phyloP scores from a whole-genome alignment of 164 flowering plant genomes.

The Brasenia schreberi region DNA sequence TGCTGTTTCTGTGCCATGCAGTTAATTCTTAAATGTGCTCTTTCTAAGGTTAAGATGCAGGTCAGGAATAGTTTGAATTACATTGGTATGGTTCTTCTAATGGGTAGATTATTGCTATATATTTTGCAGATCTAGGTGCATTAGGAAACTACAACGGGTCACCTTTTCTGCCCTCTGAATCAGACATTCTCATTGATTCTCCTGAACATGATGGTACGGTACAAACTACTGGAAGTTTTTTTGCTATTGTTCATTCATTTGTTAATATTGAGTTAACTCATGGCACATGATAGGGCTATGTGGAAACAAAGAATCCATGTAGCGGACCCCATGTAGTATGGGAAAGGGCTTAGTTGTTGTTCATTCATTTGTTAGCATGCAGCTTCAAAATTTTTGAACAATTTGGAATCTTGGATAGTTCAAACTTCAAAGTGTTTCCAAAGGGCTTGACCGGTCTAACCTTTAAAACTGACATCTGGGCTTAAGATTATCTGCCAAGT shows the following conservation, averaged over 20 bases:
- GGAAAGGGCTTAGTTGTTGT: no score
- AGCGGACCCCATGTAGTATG: no score
- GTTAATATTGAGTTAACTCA: no score
- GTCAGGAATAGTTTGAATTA: background rate
- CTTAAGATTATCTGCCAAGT: no score
- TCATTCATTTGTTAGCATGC: background rate
- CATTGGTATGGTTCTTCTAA: background rate
- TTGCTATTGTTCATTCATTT: background rate
- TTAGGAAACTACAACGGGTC: conserved; percentile 84
- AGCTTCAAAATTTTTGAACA: no score
- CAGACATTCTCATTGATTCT: conserved; percentile 79
- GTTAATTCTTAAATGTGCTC: background rate
- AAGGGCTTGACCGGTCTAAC: background rate
- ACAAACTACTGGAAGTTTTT: conserved; percentile 6
- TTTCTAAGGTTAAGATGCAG: no score
- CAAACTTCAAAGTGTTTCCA: background rate
- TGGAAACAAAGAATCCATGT: no score
- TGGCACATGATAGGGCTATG: no score
- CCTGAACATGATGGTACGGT: conserved; percentile 84
- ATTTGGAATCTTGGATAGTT: background rate
- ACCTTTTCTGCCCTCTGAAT: conserved; percentile 84
- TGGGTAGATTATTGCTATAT: background rate
- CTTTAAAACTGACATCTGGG: background rate
- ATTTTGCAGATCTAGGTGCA: conserved; percentile 66
- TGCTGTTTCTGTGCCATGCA: background rate